A percentile compares a stretch with the other conserved stretches of the same genome.
Evolutionary conservation across 345 rosid species (phyloP).

Genomic region (Linum lewisii): DNA sequence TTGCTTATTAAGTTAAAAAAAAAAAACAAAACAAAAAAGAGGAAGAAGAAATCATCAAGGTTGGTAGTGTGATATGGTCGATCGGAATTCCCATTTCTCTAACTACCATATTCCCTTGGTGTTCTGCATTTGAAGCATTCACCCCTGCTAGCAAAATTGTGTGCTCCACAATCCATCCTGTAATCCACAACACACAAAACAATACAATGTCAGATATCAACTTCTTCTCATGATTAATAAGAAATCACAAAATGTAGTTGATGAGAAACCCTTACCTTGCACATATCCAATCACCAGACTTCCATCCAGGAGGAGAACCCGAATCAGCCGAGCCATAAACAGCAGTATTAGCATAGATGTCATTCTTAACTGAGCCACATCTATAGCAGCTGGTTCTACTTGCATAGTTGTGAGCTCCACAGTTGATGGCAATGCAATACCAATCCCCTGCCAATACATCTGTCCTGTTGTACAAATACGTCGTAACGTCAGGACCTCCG

Average conservation of each 20-base stretch:
- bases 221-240: background rate
- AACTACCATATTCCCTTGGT: slow-evolving; percentile 17
- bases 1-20: too few relatives aligned
- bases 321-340: slow-evolving; percentile 4
- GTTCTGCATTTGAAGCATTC: slow-evolving; percentile 29
- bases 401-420: slow-evolving; percentile 73
- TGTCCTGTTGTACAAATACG: slow-evolving; percentile 40
- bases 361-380: slow-evolving; percentile 53
- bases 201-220: background rate
- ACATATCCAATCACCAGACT: slow-evolving; percentile 84
- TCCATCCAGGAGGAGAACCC: slow-evolving; percentile 51
- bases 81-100: background rate
- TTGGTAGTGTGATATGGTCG: background rate
- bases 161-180: slow-evolving; percentile 28
- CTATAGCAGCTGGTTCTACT: slow-evolving; percentile 61
- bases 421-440: slow-evolving; percentile 53
- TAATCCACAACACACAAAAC: background rate
- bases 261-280: slow-evolving; percentile 28
- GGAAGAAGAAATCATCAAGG: too few relatives aligned
- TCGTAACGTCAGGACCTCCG: slow-evolving; percentile 64
- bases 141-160: slow-evolving; percentile 30
- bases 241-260: background rate
- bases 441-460: slow-evolving; percentile 75
- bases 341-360: slow-evolving; percentile 3
- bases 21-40: background rate